Conservation (phyloP, 2,329 filamentous ascomycete species). For the Clarireedia hainanense region DNA sequence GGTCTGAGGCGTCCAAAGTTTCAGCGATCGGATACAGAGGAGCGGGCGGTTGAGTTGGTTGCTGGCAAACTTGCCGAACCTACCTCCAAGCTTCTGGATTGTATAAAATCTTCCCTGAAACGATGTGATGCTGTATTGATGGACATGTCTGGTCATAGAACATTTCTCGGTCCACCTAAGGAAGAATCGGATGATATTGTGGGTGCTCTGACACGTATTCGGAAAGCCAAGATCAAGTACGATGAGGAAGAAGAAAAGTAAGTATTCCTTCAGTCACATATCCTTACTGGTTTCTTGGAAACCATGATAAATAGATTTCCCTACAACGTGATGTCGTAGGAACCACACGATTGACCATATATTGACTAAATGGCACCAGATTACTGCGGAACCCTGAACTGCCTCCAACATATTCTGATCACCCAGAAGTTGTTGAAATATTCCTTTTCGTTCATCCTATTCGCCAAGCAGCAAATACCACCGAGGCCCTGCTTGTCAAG, state of each 20-base stretch:
- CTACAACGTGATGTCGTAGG: background rate
- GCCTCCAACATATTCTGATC: conserved; percentile 38
- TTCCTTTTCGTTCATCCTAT: conserved; percentile 49
- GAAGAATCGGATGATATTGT: conserved; percentile 37
- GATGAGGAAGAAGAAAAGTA: conserved; percentile 36
- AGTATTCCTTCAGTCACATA: background rate
- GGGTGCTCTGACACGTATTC: conserved; percentile 34
- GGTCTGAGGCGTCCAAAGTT: conserved; percentile 20
- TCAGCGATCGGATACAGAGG: conserved; percentile 22
- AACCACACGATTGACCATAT: background rate
- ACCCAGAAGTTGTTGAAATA: conserved; percentile 43
- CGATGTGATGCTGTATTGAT: conserved; percentile 46
- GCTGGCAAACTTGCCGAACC: conserved; percentile 36
- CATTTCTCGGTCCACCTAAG: conserved; percentile 37
- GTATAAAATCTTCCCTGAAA: conserved; percentile 38
- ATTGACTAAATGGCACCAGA: conserved; percentile 1
- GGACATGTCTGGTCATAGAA: conserved; percentile 43
- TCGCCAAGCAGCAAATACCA: conserved; percentile 41
- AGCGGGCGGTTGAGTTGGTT: conserved; percentile 27
- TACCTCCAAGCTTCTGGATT: conserved; percentile 38
- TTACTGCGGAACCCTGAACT: conserved; percentile 39
- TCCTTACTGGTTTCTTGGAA: background rate
- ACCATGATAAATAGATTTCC: background rate
- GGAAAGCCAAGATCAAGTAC: conserved; percentile 38
- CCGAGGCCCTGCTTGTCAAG: conserved; percentile 40